These are phyloP conservation scores for Phytophthora chlamydospora DNA, from an alignment of 352 stramenopile genomes.

Conservation along the genomic window DNA sequence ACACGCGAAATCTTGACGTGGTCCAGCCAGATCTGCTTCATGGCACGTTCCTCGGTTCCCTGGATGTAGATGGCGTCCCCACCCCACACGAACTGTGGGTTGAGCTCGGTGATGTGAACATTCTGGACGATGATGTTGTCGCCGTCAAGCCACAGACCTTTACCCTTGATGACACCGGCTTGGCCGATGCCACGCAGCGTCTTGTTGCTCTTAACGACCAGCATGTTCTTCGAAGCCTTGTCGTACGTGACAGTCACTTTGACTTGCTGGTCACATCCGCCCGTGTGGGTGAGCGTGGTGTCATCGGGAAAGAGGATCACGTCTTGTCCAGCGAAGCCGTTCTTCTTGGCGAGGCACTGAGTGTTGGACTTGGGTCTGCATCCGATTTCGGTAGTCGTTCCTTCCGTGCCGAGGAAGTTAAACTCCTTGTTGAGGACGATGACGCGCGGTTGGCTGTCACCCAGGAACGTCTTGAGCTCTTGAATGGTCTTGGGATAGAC, in stretches of 20 bases:
- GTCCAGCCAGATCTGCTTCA: slow-evolving; percentile 47
- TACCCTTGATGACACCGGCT: slow-evolving; percentile 28
- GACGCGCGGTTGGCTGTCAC: slow-evolving; percentile 32
- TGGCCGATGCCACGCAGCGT: slow-evolving; percentile 34
- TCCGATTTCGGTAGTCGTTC: slow-evolving; percentile 39
- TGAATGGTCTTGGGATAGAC: slow-evolving; percentile 38
- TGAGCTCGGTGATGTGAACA: slow-evolving; percentile 47
- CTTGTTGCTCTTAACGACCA: slow-evolving; percentile 39
- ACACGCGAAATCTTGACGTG: slow-evolving; percentile 48
- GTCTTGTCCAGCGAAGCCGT: slow-evolving; percentile 42
- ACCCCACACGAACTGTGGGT: slow-evolving; percentile 43
- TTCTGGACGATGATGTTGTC: slow-evolving; percentile 54
- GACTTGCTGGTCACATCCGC: slow-evolving; percentile 42
- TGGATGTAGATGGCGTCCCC: slow-evolving; percentile 33
- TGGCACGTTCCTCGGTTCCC: slow-evolving; percentile 21
- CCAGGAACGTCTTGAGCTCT: slow-evolving; percentile 38
- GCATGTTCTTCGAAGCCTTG: slow-evolving; percentile 29
- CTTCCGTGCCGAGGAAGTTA: slow-evolving; percentile 41
- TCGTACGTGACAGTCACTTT: slow-evolving; percentile 34
- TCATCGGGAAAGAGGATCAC: slow-evolving; percentile 44
- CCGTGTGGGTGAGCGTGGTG: slow-evolving; percentile 47
- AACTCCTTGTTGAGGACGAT: slow-evolving; percentile 48
- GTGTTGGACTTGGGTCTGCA: slow-evolving; percentile 40
- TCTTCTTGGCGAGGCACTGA: slow-evolving; percentile 44
- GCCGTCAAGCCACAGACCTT: slow-evolving; percentile 28